These are phyloP conservation scores for Candida vaughaniae DNA, from an alignment of 805 yeast genomes.

Conservation along the genomic window DNA sequence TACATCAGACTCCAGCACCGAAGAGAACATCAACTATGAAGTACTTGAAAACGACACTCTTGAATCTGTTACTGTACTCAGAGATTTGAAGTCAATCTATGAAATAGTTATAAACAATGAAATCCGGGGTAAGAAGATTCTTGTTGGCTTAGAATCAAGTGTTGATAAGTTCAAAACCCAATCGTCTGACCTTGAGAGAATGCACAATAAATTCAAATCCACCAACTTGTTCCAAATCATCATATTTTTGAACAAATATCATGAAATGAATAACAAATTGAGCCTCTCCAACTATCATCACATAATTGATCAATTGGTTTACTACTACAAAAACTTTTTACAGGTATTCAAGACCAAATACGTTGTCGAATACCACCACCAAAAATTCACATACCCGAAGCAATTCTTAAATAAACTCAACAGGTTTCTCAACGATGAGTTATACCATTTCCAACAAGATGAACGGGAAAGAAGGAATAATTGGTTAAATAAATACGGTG, in stretches of 20 bases:
- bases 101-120: conserved; percentile 37
- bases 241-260: conserved; percentile 19
- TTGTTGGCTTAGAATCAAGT: conserved; percentile 14
- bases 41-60: conserved; percentile 52
- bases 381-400: conserved; percentile 38
- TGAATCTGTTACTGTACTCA: conserved; percentile 58
- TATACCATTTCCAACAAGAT: conserved; percentile 29
- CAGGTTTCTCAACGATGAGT: conserved; percentile 33
- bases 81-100: conserved; percentile 40
- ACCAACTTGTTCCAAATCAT: conserved; percentile 25
- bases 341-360: conserved; percentile 34
- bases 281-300: conserved; percentile 23
- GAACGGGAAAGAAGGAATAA: conserved; percentile 33
- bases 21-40: conserved; percentile 31
- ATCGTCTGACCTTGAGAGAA: conserved; percentile 9
- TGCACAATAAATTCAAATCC: conserved; percentile 22
- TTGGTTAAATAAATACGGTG: conserved; percentile 41
- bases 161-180: conserved; percentile 17
- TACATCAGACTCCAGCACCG: conserved; percentile 7
- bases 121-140: conserved; percentile 25
- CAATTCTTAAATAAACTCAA: conserved; percentile 30
- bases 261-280: conserved; percentile 13
- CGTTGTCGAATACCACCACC: conserved; percentile 38
- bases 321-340: conserved; percentile 37
- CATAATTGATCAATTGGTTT: conserved; percentile 27